Evolutionary conservation across 768 basidiomycete species (phyloP), one percentile per base, ranked within the genome.

Genomic region (Cyathus striatus): DNA sequence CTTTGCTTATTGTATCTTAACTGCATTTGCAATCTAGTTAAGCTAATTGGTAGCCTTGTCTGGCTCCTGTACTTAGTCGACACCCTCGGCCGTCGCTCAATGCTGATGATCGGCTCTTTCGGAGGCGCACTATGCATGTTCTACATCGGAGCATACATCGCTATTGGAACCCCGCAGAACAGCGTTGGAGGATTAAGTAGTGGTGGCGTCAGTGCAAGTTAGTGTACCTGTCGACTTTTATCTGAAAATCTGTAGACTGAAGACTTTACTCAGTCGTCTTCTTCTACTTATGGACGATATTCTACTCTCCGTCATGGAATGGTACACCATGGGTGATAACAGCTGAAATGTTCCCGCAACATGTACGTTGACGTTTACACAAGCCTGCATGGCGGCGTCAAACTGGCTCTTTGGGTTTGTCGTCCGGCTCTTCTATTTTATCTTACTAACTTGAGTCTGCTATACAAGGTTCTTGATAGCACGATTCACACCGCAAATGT

Each of bases 251-350:
- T 32, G 10, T 20, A 14, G 42, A 5, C 6, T 20, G 22, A 17
- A 9, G 1, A n/a, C 26, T 23, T 14, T 6, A 5, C 9, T 22
- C 34, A 57, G 59, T 65, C 24, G 62, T 56, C 5, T 61, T 65
- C 49, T 66, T 66, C 43, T 68, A 66, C 48, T 50, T 68, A 18
- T 69, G 63, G 62, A 65, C 63, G 0, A 52, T 62, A 10, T 67
- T 63, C 46, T 69, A 68, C 43, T 60, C 59, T 2, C 61, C 68
- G 5, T 60, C 61, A 1, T 70, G 68, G 63, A 73, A 73, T 42
- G 73, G 70, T 10, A 68, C 70, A 1, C 69, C 70, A 2, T 73
- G 72, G 72, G 68, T 73, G 23, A 60, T 73, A 14, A 59, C 59
- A 18, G 63, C 67, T 13, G 73, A 71, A 44, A 59, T 72, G 40